These are phyloP conservation scores for Amphirosellinia nigrospora DNA, from an alignment of 495 filamentous ascomycete species.

Conservation along the genomic window DNA sequence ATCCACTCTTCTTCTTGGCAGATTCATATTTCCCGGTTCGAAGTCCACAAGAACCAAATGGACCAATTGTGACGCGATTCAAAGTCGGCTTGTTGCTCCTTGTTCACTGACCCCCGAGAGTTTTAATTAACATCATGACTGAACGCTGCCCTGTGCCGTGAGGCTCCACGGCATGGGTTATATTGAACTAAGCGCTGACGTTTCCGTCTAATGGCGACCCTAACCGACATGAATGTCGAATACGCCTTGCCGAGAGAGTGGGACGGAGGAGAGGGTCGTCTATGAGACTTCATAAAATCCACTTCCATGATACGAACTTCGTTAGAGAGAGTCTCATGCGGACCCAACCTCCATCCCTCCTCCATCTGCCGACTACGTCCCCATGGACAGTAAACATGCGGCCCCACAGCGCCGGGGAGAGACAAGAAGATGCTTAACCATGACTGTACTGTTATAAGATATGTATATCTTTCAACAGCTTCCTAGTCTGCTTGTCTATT, in stretches of 20 bases:
- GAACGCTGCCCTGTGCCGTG: neutral
- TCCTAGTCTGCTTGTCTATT: constrained; percentile 29
- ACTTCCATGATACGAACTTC: constrained; percentile 38
- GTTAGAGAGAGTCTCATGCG: constrained; percentile 38
- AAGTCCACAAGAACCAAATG: neutral
- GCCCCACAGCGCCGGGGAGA: constrained; percentile 1
- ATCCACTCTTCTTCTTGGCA: constrained; percentile 19
- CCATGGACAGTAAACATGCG: constrained; percentile 20
- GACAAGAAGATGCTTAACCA: neutral
- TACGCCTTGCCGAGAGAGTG: neutral
- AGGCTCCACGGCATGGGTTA: neutral
- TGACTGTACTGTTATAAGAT: constrained; percentile 29
- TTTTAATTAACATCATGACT: neutral
- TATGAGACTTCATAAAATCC: constrained; percentile 25
- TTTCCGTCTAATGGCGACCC: neutral
- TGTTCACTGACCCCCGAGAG: neutral
- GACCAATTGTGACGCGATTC: neutral
- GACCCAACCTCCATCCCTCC: constrained; percentile 16
- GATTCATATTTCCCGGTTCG: neutral
- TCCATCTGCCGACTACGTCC: constrained; percentile 27
- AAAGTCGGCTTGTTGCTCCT: neutral
- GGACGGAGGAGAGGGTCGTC: neutral
- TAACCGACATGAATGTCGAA: neutral
- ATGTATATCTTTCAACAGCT: constrained; percentile 28
- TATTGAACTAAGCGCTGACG: neutral